Evolutionary conservation across 805 yeast species (phyloP).

Genomic region (Sporopachydermia lactativora): DNA sequence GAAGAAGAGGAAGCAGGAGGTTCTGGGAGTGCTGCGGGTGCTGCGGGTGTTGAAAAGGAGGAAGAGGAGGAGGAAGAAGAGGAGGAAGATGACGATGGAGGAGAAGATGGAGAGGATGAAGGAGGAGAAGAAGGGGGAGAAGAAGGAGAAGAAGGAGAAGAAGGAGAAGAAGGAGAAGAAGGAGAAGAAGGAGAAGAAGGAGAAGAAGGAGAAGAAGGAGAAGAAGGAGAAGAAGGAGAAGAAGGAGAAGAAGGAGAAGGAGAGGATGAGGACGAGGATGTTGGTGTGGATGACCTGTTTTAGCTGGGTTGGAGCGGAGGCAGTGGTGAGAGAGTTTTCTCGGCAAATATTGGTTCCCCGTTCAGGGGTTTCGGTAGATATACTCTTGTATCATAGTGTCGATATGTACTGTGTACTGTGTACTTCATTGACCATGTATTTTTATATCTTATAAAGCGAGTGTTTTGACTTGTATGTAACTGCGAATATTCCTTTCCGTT

Average conservation of each 20-base stretch:
- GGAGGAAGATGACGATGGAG: constrained; percentile 21
- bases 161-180: constrained; percentile 19
- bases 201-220: constrained; percentile 19
- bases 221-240: constrained; percentile 22
- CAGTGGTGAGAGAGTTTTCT: too few relatives aligned
- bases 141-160: constrained; percentile 19
- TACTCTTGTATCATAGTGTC: too few relatives aligned
- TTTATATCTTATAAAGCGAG: too few relatives aligned
- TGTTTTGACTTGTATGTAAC: too few relatives aligned
- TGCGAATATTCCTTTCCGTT: too few relatives aligned
- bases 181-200: constrained; percentile 21
- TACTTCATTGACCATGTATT: too few relatives aligned
- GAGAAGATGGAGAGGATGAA: constrained; percentile 18
- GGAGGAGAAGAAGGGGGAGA: constrained; percentile 18
- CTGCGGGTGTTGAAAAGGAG: constrained; percentile 13
- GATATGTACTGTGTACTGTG: too few relatives aligned
- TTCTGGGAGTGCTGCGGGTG: constrained; percentile 13
- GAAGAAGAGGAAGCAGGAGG: constrained; percentile 14
- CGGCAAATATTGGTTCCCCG: too few relatives aligned
- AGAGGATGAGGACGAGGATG: background rate
- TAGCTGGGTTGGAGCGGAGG: too few relatives aligned
- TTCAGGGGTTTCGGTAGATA: too few relatives aligned
- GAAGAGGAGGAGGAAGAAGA: constrained; percentile 16
- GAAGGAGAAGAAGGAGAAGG: constrained; percentile 18
- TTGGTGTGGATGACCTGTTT: background rate